These are phyloP conservation scores for Paramecium sexaurelia DNA, from an alignment of 73 alveolate genomes.

Conservation along the genomic window DNA sequence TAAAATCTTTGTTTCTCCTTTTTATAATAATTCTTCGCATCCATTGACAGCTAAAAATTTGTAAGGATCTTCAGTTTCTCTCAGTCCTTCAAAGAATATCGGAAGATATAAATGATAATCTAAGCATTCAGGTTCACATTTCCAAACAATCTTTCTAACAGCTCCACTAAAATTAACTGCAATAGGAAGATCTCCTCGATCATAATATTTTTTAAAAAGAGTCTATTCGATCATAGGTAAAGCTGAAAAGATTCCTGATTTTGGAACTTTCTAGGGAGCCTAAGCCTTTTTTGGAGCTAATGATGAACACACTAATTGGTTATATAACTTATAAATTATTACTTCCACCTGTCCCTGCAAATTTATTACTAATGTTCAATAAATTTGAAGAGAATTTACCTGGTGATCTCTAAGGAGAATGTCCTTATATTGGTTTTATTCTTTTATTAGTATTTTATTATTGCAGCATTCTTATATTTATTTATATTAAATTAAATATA, in stretches of 20 bases:
- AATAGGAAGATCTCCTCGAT: constrained; percentile 88
- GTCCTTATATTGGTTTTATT: constrained; percentile 11
- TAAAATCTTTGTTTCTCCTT: constrained; percentile 91
- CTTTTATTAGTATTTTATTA: not conserved
- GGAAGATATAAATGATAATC: constrained; percentile 96
- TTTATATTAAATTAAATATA: no score
- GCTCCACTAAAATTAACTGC: constrained; percentile 86
- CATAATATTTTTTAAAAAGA: constrained; percentile 82
- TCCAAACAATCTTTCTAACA: constrained; percentile 73
- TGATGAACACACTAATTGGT: constrained; percentile 50
- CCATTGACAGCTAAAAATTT: constrained; percentile 96
- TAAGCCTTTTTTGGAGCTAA: constrained; percentile 61
- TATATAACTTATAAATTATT: not conserved
- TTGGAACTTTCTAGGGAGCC: constrained; percentile 57
- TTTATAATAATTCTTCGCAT: constrained; percentile 86
- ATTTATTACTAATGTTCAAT: constrained; percentile 58
- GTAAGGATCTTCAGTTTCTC: constrained; percentile 97
- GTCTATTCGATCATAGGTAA: constrained; percentile 66
- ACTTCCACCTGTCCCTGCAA: constrained; percentile 72
- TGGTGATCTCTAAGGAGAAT: constrained; percentile 49
- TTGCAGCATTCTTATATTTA: not conserved
- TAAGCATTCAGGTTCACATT: constrained; percentile 90
- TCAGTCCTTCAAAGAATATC: constrained; percentile 96
- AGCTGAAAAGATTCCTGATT: constrained; percentile 64
- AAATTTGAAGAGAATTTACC: constrained; percentile 50